Percentiles rank a stretch among this genome's conserved stretches.
phyloP scores from a whole-genome alignment of 2,329 filamentous ascomycete species.

The Calonectria hawksworthii region DNA sequence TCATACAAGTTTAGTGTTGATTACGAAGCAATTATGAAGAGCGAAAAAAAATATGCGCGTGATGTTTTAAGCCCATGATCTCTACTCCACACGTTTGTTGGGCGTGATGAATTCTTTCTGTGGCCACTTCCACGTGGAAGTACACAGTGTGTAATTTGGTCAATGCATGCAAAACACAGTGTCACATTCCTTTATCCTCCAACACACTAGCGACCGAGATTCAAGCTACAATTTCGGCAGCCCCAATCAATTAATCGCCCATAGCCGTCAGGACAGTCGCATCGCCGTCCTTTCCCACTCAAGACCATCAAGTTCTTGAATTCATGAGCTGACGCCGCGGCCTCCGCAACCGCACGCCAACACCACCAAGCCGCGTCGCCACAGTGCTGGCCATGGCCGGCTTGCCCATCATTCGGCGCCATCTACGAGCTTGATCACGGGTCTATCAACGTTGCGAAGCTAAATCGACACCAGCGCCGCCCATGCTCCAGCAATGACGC shows the following conservation, averaged over 20 bases:
- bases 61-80: neutral
- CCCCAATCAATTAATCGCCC: conserved; percentile 14
- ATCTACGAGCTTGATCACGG: conserved; percentile 43
- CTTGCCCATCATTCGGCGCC: conserved; percentile 39
- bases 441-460: conserved; percentile 37
- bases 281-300: neutral
- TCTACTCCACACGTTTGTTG: neutral
- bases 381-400: conserved; percentile 43
- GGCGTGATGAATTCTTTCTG: neutral
- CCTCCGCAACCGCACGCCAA: conserved; percentile 8
- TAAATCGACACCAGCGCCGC: conserved; percentile 33
- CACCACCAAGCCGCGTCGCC: conserved; percentile 20
- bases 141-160: conserved; percentile 31
- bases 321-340: neutral
- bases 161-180: conserved; percentile 31
- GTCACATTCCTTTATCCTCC: conserved; percentile 22
- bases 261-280: conserved; percentile 12
- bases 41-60: neutral
- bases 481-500: conserved; percentile 51
- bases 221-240: conserved; percentile 29
- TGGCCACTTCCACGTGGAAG: conserved; percentile 8
- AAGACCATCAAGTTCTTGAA: neutral
- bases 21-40: neutral
- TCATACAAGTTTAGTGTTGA: neutral
- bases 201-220: conserved; percentile 34